Base-by-base conservation (phyloP, 176 grass and related monocot genomes). In the Rhynchospora tenuis region DNA sequence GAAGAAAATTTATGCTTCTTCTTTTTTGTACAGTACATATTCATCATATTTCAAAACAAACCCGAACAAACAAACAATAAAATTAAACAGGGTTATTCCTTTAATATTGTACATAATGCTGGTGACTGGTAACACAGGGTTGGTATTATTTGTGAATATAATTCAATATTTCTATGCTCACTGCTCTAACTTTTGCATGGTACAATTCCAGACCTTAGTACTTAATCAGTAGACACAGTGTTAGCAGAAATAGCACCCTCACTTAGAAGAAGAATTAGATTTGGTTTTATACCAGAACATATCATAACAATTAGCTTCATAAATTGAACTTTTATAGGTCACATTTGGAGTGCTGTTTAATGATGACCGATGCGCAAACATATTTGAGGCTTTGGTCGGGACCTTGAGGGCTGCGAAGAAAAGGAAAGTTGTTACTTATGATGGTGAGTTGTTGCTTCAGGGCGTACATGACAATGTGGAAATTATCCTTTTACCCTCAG, bases 381-480 rank as follows among this genome's bases (percentile, higher is more conserved):
- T 97, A 56, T 97, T 97, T 73, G 94, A 97, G 89, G 92, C 94
- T 33, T 64, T 97, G 51, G 94, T 97, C 19, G 92, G 94, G 59
- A 97, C 92, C 69, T 83, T 97, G 64, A 75, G 94, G 14, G 94
- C 94, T 0, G 89, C 92, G 11, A 97, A 97, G 81, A 94, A 92
- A 73, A 91, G 94, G 64, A 94, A 94, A 73, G 17, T 95, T 29
- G 52, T 98, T 64, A 85, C 79, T 17, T 98, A 93, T 52, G 89
- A 90, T 6, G 95, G 95, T 0, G 95, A 98, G 51, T 61, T 98
- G 78, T 90, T 98, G 64, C 91, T 98, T 67, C 95, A 98, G 74
- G 95, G 95, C 59, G 95, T 91, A 47, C 95, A 98, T 52, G 95
- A 93, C 90, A 93, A 95, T 73, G 92, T 93, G 62, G 92, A 98